Percentiles rank a stretch among this genome's conserved stretches.
Conservation (phyloP, 1,139 yeast species). For the Pichia sp. region DNA sequence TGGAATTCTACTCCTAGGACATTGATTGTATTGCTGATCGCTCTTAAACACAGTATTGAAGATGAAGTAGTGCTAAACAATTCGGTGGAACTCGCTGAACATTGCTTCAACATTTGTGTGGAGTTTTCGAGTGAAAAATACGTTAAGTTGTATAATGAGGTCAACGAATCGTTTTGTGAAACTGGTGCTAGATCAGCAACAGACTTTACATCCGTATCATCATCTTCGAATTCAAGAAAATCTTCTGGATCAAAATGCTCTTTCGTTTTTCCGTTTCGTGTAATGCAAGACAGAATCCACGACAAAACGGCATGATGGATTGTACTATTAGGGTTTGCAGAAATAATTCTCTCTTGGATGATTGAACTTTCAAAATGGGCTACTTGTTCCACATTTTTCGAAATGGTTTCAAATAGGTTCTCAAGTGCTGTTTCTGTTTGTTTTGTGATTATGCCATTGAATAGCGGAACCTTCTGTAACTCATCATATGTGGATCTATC, state of each 20-base stretch:
- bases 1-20: conserved; percentile 40
- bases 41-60: conserved; percentile 35
- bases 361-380: not conserved
- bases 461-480: conserved; percentile 17
- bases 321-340: not conserved
- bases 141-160: conserved; percentile 2
- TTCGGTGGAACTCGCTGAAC: conserved; percentile 10
- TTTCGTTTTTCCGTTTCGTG: not conserved
- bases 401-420: conserved; percentile 12
- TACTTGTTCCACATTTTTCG: not conserved
- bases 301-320: conserved; percentile 13
- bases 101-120: conserved; percentile 15
- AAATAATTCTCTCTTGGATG: not conserved
- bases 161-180: not conserved
- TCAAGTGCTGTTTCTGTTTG: conserved; percentile 20
- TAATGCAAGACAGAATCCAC: conserved; percentile 21
- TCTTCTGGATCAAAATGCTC: conserved; percentile 19
- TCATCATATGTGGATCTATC: conserved; percentile 11
- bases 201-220: conserved; percentile 6
- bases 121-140: conserved; percentile 20
- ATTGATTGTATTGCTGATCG: conserved; percentile 39
- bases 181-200: not conserved
- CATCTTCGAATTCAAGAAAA: conserved; percentile 29
- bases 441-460: conserved; percentile 20
- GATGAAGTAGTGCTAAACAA: conserved; percentile 15